phyloP scores from a whole-genome alignment of 2,329 filamentous ascomycete genomes.

The Orbilia quercus region DNA sequence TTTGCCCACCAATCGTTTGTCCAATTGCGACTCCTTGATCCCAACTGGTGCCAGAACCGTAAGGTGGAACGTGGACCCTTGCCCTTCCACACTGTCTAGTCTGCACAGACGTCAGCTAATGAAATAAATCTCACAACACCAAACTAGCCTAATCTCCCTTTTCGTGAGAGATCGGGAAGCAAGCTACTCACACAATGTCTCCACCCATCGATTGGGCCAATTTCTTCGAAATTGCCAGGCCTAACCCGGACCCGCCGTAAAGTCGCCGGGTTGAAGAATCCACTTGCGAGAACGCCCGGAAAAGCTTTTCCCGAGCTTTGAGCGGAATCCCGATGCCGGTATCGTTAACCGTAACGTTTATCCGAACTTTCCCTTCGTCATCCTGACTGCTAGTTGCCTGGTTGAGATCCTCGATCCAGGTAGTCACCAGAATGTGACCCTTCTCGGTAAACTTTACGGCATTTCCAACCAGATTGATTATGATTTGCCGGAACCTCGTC shows the following conservation, averaged over 20 bases:
- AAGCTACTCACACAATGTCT: slow-evolving; percentile 61
- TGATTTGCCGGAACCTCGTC: slow-evolving; percentile 71
- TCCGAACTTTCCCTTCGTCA: slow-evolving; percentile 64
- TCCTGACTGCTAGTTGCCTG: slow-evolving; percentile 60
- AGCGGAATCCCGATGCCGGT: slow-evolving; percentile 69
- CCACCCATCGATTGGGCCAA: slow-evolving; percentile 71
- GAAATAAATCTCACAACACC: slow-evolving; percentile 32
- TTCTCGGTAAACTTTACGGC: slow-evolving; percentile 72
- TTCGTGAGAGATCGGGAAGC: slow-evolving; percentile 63
- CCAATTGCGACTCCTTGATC: slow-evolving; percentile 57
- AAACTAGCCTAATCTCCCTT: slow-evolving; percentile 7
- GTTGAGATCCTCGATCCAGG: slow-evolving; percentile 62
- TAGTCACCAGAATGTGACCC: slow-evolving; percentile 67
- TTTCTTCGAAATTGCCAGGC: slow-evolving; percentile 70
- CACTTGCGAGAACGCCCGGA: slow-evolving; percentile 70
- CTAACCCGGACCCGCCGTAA: slow-evolving; percentile 70
- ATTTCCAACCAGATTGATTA: slow-evolving; percentile 73
- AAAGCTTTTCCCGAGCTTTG: slow-evolving; percentile 66
- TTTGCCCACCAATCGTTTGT: slow-evolving; percentile 59
- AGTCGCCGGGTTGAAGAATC: slow-evolving; percentile 68
- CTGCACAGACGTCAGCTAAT: slow-evolving; percentile 62
- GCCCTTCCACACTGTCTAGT: slow-evolving; percentile 91
- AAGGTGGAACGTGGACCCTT: slow-evolving; percentile 94
- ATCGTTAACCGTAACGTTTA: slow-evolving; percentile 69
- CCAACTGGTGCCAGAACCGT: slow-evolving; percentile 66